Evolutionary conservation across 768 basidiomycete species (phyloP).

Genomic region (Tylopilus balloui): DNA sequence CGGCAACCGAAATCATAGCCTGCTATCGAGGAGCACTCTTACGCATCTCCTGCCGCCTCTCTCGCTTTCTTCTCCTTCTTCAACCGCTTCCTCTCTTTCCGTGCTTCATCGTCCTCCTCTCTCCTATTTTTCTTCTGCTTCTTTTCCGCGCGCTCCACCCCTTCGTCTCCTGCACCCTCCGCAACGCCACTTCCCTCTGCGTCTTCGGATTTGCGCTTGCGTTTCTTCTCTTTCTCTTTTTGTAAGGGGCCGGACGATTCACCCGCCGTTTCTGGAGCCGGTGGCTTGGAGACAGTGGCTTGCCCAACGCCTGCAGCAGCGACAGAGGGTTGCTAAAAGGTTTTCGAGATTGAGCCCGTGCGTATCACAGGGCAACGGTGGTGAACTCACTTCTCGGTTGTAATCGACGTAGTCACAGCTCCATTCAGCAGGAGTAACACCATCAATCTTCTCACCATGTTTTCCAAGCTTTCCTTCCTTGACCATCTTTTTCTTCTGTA

Average conservation of each 20-base stretch:
- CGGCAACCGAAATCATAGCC: constrained; percentile 2
- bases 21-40: not conserved
- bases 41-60: constrained; percentile 35
- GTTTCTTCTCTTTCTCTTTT: constrained; percentile 74
- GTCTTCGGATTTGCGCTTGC: constrained; percentile 72
- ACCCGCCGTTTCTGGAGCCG: constrained; percentile 30
- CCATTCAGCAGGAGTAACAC: constrained; percentile 89
- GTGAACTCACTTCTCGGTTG: constrained; percentile 54
- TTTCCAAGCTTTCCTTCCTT: constrained; percentile 97
- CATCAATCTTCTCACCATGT: constrained; percentile 85
- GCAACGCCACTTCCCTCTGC: constrained; percentile 38
- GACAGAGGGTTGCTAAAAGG: constrained; percentile 37
- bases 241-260: constrained; percentile 34
- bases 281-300: constrained; percentile 19
- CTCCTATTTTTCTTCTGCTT: constrained; percentile 58
- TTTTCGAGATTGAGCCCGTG: constrained; percentile 5
- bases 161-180: constrained; percentile 38
- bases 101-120: constrained; percentile 54
- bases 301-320: constrained; percentile 26
- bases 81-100: constrained; percentile 56
- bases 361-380: not conserved
- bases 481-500: constrained; percentile 97
- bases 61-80: constrained; percentile 66
- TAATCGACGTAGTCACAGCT: constrained; percentile 93
- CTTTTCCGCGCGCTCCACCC: constrained; percentile 50